Evolutionary conservation across 2,329 filamentous ascomycete species (phyloP), one percentile per base, ranked within the genome.

Genomic region (Microdochium bolleyi): DNA sequence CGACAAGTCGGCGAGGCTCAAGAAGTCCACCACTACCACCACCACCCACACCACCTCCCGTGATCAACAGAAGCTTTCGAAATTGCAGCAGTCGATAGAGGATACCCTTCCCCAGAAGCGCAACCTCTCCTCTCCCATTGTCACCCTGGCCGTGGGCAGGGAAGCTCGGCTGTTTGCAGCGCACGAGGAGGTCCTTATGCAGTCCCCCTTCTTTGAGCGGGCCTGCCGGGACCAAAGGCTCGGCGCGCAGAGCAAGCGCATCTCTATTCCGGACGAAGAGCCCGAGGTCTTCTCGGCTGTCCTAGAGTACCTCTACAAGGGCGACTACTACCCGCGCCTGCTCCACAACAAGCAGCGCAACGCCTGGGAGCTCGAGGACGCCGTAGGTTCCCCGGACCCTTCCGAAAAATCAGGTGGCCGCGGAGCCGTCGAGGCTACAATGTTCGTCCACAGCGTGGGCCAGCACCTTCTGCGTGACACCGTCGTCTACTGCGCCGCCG

Each of bases 221-320:
- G 80, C 83, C 62, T 81, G 90, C 65, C 84, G 82, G 64, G 83
- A 82, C 67, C 83, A 87, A 68, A 88, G 87, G 74, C 80, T 86
- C 70, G 86, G 88, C 67, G 79, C 73, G 75, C 83, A 79, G 84
- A 88, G 76, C 82, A 89, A 83, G 83, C 90, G 82, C 71, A 86
- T 82, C 77, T 88, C 77, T 77, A 87, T 81, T 65, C 77, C 77
- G 58, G 77, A 82, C 64, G 87, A 88, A 79, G 89, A 95, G 76
- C 90, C 92, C 61, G 91, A 95, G 77, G 82, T 95, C 70, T 89
- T 96, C 73, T 95, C 90, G 69, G 92, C 88, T 65, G 79, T 96
- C 64, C 89, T 96, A 75, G 92, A 96, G 77, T 96, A 92, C 71
- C 84, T 96, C 61, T 96, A 96, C 85, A 95, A 95, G 78, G 90